These are phyloP conservation scores for Rhodotorula sp. DNA, from an alignment of 1,284 basidiomycete species.

Conservation along the genomic window DNA sequence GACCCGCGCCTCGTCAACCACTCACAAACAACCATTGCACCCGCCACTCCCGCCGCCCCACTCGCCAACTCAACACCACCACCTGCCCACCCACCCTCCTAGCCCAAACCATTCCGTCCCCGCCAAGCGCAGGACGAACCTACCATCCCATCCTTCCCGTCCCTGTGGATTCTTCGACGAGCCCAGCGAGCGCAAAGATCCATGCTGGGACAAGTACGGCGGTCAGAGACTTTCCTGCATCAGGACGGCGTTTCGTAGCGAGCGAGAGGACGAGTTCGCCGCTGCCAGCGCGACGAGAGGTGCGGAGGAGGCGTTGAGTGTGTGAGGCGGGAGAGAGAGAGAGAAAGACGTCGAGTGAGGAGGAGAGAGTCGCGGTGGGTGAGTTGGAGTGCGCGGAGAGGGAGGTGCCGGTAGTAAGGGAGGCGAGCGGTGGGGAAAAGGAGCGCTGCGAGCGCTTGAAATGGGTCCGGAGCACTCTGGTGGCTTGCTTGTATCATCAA, in stretches of 20 bases:
- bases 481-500: background rate
- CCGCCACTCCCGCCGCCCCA: background rate
- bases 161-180: conserved; percentile 5
- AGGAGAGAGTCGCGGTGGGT: background rate
- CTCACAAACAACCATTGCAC: background rate
- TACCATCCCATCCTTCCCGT: conserved; percentile 19
- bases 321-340: background rate
- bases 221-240: too few species aligned
- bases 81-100: background rate
- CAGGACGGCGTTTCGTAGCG: background rate
- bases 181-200: conserved; percentile 6
- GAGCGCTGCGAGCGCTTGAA: background rate
- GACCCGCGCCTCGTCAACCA: background rate
- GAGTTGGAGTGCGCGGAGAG: background rate
- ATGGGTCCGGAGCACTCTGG: too few species aligned
- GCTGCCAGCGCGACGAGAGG: conserved; percentile 6
- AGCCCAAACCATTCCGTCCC: background rate
- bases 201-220: background rate
- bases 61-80: conserved; percentile 1
- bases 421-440: background rate
- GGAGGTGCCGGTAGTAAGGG: background rate
- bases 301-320: background rate
- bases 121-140: background rate
- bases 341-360: background rate
- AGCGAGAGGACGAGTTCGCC: background rate